Evolutionary conservation across 257 asterid genomes (phyloP).

Genomic region (Solanum arcanum): DNA sequence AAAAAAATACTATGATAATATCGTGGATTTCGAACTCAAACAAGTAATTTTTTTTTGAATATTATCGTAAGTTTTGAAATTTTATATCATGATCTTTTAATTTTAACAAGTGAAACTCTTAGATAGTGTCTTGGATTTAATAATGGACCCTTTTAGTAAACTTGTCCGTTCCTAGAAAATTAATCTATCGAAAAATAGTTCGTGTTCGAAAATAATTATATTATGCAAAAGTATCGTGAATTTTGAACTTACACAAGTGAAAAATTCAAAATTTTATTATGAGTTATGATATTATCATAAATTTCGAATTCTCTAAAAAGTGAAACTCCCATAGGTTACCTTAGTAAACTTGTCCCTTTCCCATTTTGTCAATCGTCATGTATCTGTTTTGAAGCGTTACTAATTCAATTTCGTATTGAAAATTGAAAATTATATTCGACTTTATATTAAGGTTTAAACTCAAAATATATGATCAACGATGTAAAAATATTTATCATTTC

Average conservation of each 20-base stretch:
- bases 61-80: too few species aligned
- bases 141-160: too few species aligned
- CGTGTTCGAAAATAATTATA: too few species aligned
- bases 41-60: too few species aligned
- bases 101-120: neutral
- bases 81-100: neutral
- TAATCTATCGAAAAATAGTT: too few species aligned
- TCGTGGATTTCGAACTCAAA: neutral
- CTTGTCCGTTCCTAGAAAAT: neutral
- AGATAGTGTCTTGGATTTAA: neutral
- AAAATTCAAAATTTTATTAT: neutral
- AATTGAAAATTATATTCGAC: too few species aligned
- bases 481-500: neutral
- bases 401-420: neutral
- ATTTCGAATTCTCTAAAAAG: neutral
- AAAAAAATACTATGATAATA: neutral
- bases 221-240: neutral
- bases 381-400: neutral
- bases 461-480: neutral
- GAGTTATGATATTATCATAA: neutral
- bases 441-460: neutral
- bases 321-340: neutral
- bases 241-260: neutral
- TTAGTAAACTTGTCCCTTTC: neutral
- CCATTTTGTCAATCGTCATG: neutral